Conservation (phyloP, 1,284 basidiomycete genomes). For the Leucocoprinus gongylophorus region DNA sequence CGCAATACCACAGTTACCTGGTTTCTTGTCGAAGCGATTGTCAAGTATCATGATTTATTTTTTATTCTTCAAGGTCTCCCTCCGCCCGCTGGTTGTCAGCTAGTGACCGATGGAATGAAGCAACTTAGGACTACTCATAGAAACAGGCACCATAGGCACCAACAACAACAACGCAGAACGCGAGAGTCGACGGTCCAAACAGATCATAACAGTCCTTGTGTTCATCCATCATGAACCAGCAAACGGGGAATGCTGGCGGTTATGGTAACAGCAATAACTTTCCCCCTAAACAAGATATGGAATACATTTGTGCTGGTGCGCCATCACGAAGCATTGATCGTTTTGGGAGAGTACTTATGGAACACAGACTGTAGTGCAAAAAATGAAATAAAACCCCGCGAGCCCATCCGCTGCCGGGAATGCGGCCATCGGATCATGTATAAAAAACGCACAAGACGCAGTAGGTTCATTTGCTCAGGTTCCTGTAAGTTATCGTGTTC, state of each 20-base stretch:
- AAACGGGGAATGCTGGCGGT: constrained; percentile 17
- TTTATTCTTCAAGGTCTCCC: neutral
- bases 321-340: neutral
- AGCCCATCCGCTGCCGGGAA: constrained; percentile 94
- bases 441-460: constrained; percentile 94
- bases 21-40: constrained; percentile 5
- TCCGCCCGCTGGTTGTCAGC: neutral
- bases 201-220: constrained; percentile 5
- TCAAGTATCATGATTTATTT: constrained; percentile 1
- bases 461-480: constrained; percentile 45
- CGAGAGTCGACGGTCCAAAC: constrained; percentile 7
- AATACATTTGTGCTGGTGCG: constrained; percentile 91
- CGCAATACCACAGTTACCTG: constrained; percentile 3
- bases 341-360: neutral
- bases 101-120: neutral
- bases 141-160: constrained; percentile 7
- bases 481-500: constrained; percentile 11
- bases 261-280: constrained; percentile 21
- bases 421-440: constrained; percentile 99
- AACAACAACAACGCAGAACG: neutral
- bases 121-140: neutral
- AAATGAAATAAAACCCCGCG: constrained; percentile 89
- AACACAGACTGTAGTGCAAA: constrained; percentile 84
- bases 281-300: constrained; percentile 59
- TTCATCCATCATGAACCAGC: constrained; percentile 40